Percentiles rank a stretch among this genome's conserved stretches.
Evolutionary conservation across 805 yeast genomes (phyloP).

Genomic region (Ogataea populi-albae): DNA sequence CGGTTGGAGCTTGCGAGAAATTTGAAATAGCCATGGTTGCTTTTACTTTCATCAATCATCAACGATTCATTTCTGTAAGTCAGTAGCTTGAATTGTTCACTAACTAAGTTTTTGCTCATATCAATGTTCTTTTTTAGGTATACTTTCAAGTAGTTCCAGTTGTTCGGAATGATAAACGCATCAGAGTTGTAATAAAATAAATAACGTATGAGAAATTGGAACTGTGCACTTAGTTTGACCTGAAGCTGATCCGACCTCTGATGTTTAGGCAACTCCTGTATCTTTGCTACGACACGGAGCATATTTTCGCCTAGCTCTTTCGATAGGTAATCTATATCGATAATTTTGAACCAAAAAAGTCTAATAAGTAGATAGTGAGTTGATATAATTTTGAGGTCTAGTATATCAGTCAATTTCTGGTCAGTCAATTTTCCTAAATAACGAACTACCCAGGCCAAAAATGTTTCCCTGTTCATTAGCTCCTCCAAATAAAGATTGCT

Average conservation of each 20-base stretch:
- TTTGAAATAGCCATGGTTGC: slow-evolving; percentile 10
- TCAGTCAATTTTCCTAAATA: slow-evolving; percentile 37
- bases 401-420: slow-evolving; percentile 11
- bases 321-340: slow-evolving; percentile 52
- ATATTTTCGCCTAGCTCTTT: slow-evolving; percentile 65
- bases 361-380: slow-evolving; percentile 49
- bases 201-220: slow-evolving; percentile 37
- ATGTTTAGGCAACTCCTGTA: slow-evolving; percentile 19
- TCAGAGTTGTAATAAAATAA: slow-evolving; percentile 52
- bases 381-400: slow-evolving; percentile 25
- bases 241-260: slow-evolving; percentile 16
- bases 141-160: slow-evolving; percentile 55
- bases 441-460: slow-evolving; percentile 62
- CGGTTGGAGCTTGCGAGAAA: slow-evolving; percentile 12
- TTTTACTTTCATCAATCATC: slow-evolving; percentile 45
- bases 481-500: slow-evolving; percentile 68
- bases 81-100: slow-evolving; percentile 55
- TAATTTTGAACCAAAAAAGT: slow-evolving; percentile 69
- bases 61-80: slow-evolving; percentile 70
- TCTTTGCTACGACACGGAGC: slow-evolving; percentile 30
- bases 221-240: slow-evolving; percentile 19
- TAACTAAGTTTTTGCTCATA: slow-evolving; percentile 29
- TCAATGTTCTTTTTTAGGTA: slow-evolving; percentile 43
- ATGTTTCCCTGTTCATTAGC: slow-evolving; percentile 58
- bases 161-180: slow-evolving; percentile 59